phyloP scores from a whole-genome alignment of 768 basidiomycete species.

The Phylloporus sp. region DNA sequence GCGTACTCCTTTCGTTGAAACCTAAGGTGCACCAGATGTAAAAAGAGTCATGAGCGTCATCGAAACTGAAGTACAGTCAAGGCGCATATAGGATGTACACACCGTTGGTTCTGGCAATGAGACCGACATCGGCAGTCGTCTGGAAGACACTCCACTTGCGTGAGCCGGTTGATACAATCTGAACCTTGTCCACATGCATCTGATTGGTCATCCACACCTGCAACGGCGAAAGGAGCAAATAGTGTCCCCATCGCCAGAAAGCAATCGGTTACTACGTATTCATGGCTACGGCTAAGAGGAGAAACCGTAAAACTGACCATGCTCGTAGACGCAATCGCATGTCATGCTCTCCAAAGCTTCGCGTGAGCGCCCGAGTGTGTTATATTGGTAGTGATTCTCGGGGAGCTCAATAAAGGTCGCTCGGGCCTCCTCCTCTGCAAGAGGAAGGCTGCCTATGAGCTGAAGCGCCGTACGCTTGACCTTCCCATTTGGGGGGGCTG shows the following conservation, averaged over 20 bases:
- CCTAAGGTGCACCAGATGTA: conserved; percentile 37
- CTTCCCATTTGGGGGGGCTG: conserved; percentile 33
- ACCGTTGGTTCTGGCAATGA: conserved; percentile 94
- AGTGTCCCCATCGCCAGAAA: conserved; percentile 9
- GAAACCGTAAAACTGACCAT: conserved; percentile 54
- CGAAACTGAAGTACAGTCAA: neutral
- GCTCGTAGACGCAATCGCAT: conserved; percentile 87
- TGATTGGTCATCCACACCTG: conserved; percentile 58
- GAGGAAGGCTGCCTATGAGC: conserved; percentile 78
- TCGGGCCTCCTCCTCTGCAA: conserved; percentile 70
- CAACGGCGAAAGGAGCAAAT: conserved; percentile 23
- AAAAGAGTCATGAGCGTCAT: conserved; percentile 1
- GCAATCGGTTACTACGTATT: conserved; percentile 29
- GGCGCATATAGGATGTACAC: conserved; percentile 9
- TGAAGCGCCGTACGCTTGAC: conserved; percentile 45
- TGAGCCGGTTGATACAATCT: conserved; percentile 96
- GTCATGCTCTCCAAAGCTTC: conserved; percentile 91
- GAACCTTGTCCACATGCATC: conserved; percentile 81
- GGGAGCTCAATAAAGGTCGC: conserved; percentile 68
- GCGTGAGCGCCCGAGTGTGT: conserved; percentile 79
- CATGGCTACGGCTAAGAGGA: conserved; percentile 20
- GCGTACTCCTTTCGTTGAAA: conserved; percentile 88
- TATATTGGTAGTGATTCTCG: conserved; percentile 84
- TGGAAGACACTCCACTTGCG: conserved; percentile 93
- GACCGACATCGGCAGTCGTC: conserved; percentile 81